Evolutionary conservation across 805 yeast genomes (phyloP), one percentile per base, ranked within the genome.

Genomic region (Kockiozyma suomiensis): DNA sequence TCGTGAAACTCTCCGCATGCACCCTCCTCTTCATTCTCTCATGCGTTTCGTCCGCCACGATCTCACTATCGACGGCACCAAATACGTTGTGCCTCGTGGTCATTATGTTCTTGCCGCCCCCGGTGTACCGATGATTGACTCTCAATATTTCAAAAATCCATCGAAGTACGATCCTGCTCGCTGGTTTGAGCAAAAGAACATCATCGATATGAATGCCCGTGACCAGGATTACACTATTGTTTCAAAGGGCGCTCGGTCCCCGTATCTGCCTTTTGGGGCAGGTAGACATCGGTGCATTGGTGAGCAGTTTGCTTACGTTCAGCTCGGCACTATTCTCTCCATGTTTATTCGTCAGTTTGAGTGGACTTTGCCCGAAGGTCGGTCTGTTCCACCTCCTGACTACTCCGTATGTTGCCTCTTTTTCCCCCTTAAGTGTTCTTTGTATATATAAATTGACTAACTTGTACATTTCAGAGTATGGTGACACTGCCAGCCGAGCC

Each of bases 241-340:
- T 65, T 85, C 96, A 48, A 94, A 94, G 78, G 99, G 98, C 77
- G 98, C 93, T 54, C 79, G 89, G 32, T 90, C 97, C 45, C 97
- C 98, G 60, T 94, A 90, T 77, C 83, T 94, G 73, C 99, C 99
- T 57, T 94, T 94, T 71, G 99, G 99, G 69, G 99, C 98, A 75
- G 99, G 99, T 68, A 88, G 99, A 82, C 99, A 94, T 76, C 88
- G 99, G 79, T 94, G 99, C 78, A 93, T 94, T 71, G 99, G 99
- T 73, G 99, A 94, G 77, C 98, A 93, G 74, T 94, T 94, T 78
- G 99, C 99, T 26, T 90, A 86, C 75, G 85, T 87, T 67, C 99
- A 94, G 80, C 82, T 94, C 66, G 97, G 97, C 51, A 85, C 94
- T 51, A 80, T 94, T 62, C 78, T 94, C 71, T 76, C 89, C 40